Evolutionary conservation across 2,329 filamentous ascomycete genomes (phyloP), one percentile per base, ranked within the genome.

Genomic region (Blumeriella jaapii): DNA sequence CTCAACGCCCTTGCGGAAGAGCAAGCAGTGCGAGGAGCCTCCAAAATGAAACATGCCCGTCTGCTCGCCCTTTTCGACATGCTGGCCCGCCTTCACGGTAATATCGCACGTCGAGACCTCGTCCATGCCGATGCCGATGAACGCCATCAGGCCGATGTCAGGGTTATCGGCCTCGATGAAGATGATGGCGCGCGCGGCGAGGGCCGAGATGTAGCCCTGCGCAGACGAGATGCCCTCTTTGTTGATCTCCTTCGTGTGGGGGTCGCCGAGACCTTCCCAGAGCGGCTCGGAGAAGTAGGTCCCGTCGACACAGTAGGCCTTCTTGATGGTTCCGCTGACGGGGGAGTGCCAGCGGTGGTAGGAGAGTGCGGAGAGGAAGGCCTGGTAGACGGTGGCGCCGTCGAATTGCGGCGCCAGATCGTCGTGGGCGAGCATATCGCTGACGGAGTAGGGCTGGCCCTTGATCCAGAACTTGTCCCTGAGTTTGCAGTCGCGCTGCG

Each of bases 1-100:
- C n/a, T n/a, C n/a, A n/a, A n/a, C n/a, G n/a, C n/a, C n/a, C n/a
- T n/a, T n/a, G n/a, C n/a, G n/a, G n/a, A n/a, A n/a, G n/a, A n/a
- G n/a, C n/a, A 23, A 11, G 47, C 76, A 82, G 52, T 82, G 74
- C 1, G 73, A 74, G 5, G 70, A 78, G 0, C 82, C 81, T n/a
- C 81, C 81, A 53, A 78, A 85, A 52, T 86, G 81, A 57, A 86
- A 86, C 78, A 83, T 84, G 26, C 81, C 81, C 24, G 76, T 63
- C 59, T 84, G 15, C 24, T 28, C 70, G 1, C 82, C 82, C 62
- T 84, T 85, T 34, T 63, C 62, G 11, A 86, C 52, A 34, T 67
- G 64, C 52, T 84, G 67, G 0, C 78, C 79, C 50, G 76, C 69
- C 47, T 65, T 65, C 8, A 82, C 77, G 0, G 72, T 79, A 31